Evolutionary conservation across 2,329 filamentous ascomycete species (phyloP).

Genomic region (Penicillium frequentans): DNA sequence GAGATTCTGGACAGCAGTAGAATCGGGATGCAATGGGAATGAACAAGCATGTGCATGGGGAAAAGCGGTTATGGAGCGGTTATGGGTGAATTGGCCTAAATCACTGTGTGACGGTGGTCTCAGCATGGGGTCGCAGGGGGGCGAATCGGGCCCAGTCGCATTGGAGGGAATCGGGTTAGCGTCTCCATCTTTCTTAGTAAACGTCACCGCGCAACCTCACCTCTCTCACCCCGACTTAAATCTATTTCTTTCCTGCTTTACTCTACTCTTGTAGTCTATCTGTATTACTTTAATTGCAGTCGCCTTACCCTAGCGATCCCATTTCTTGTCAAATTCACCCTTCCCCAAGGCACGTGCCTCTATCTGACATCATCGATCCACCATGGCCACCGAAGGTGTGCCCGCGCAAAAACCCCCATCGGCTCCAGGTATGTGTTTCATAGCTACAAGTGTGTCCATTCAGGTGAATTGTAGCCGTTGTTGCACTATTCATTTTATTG

Average conservation of each 20-base stretch:
- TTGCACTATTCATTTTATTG: background rate
- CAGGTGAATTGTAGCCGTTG: slow-evolving; percentile 1
- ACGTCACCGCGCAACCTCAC: slow-evolving; percentile 38
- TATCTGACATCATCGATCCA: slow-evolving; percentile 24
- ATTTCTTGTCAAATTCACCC: background rate
- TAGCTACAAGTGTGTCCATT: background rate
- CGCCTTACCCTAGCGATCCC: slow-evolving; percentile 15
- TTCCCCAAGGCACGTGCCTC: slow-evolving; percentile 3
- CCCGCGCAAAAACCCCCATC: slow-evolving; percentile 10
- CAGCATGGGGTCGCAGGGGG: slow-evolving; percentile 8
- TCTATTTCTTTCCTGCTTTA: slow-evolving; percentile 8
- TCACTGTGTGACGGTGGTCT: slow-evolving; percentile 9
- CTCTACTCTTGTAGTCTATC: slow-evolving; percentile 6
- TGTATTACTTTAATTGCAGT: slow-evolving; percentile 9
- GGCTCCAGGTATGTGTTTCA: slow-evolving; percentile 25
- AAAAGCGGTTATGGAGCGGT: background rate
- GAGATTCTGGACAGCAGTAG: background rate
- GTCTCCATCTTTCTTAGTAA: slow-evolving; percentile 29
- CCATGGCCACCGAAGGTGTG: slow-evolving; percentile 28
- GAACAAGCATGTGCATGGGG: background rate
- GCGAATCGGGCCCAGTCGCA: slow-evolving; percentile 19
- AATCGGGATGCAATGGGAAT: background rate
- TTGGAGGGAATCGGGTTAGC: slow-evolving; percentile 25
- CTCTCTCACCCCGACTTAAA: slow-evolving; percentile 19
- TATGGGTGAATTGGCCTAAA: background rate